Percentiles rank a stretch among this genome's conserved stretches.
Conservation (phyloP, 1,284 basidiomycete species). For the Melampsora americana region DNA sequence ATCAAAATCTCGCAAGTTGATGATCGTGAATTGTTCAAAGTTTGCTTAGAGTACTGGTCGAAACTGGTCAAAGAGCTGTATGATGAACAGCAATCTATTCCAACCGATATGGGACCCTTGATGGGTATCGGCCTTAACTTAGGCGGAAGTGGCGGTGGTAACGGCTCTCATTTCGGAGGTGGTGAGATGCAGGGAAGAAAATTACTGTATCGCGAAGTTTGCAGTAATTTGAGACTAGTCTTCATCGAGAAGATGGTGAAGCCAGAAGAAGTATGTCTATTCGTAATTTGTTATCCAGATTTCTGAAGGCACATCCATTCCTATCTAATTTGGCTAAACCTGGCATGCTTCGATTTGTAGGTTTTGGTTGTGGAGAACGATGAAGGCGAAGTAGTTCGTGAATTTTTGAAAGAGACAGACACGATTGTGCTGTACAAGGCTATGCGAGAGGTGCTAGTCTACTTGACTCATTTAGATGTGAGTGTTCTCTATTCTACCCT, state of each 20-base stretch:
- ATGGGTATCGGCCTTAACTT: conserved; percentile 77
- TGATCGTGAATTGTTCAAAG: conserved; percentile 98
- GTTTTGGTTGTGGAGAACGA: conserved; percentile 98
- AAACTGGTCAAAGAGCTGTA: conserved; percentile 99
- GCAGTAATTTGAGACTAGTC: conserved; percentile 89
- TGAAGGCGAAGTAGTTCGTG: conserved; percentile 97
- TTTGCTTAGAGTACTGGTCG: conserved; percentile 97
- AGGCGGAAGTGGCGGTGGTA: conserved; percentile 58
- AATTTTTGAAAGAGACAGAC: conserved; percentile 99
- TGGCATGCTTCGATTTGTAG: conserved; percentile 1
- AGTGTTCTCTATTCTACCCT: conserved; percentile 60
- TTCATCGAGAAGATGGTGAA: conserved; percentile 99
- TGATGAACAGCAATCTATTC: conserved; percentile 88
- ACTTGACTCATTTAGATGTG: conserved; percentile 96
- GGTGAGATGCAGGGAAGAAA: conserved; percentile 62
- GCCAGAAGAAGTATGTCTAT: conserved; percentile 72
- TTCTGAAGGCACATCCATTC: no score
- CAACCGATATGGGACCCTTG: conserved; percentile 85
- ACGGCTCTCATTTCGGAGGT: conserved; percentile 51
- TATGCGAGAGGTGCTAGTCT: conserved; percentile 90
- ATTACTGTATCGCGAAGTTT: conserved; percentile 88
- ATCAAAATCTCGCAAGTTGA: conserved; percentile 98
- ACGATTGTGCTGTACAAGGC: conserved; percentile 99
- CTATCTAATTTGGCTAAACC: not conserved
- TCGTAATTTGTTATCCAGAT: no score